Evolutionary conservation across 1,139 yeast genomes (phyloP).

Genomic region (Hansenula lynferdii): DNA sequence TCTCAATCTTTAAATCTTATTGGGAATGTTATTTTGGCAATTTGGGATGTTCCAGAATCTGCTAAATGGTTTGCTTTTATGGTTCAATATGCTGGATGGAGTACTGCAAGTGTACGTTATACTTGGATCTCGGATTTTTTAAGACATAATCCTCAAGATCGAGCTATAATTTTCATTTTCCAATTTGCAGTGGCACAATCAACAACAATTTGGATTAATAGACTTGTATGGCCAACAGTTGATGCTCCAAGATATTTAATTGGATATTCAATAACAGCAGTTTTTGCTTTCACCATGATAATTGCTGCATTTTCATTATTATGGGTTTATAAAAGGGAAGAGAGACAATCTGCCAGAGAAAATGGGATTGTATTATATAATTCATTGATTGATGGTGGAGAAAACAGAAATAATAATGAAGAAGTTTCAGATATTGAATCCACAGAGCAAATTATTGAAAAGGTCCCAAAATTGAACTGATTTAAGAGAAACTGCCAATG

Average conservation of each 20-base stretch:
- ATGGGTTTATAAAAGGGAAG: slow-evolving; percentile 59
- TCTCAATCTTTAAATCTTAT: slow-evolving; percentile 45
- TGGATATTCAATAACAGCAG: slow-evolving; percentile 40
- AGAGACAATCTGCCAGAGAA: slow-evolving; percentile 42
- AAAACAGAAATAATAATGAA: no score
- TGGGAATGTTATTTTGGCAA: slow-evolving; percentile 39
- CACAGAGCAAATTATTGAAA: no score
- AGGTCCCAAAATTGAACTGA: no score
- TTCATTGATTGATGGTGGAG: no score
- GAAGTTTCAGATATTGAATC: no score
- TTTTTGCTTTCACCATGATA: slow-evolving; percentile 6
- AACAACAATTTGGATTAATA: slow-evolving; percentile 24
- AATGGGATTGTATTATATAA: slow-evolving; percentile 49
- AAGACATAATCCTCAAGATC: slow-evolving; percentile 32
- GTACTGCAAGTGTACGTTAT: slow-evolving; percentile 36
- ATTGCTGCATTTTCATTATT: slow-evolving; percentile 41
- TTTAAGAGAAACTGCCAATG: no score
- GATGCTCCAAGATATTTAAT: slow-evolving; percentile 47
- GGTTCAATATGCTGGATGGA: slow-evolving; percentile 39
- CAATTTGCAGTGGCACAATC: slow-evolving; percentile 25
- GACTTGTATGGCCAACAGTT: slow-evolving; percentile 49
- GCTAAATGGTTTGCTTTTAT: slow-evolving; percentile 67
- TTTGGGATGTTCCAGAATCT: slow-evolving; percentile 66
- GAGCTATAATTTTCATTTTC: slow-evolving; percentile 36
- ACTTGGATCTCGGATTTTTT: slow-evolving; percentile 37